Evolutionary conservation across 495 filamentous ascomycete species (phyloP).

Genomic region (Pseudotulostoma volvatum): DNA sequence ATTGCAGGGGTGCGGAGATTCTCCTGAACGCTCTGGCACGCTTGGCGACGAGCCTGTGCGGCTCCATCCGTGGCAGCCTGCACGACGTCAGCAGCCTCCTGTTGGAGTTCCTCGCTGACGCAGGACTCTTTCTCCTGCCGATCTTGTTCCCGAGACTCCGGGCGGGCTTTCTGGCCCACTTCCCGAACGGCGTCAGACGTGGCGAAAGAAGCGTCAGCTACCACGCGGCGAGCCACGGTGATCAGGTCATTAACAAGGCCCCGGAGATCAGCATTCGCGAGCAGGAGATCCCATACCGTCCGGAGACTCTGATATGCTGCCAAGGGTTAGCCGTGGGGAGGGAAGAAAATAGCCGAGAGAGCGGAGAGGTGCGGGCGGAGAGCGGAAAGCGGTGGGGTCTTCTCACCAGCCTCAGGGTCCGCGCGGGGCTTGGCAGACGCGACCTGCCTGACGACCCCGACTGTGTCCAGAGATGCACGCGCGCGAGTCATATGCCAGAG

Average conservation of each 20-base stretch:
- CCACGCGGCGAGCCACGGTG: conserved; percentile 65
- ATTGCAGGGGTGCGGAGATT: conserved; percentile 48
- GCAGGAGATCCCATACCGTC: conserved; percentile 64
- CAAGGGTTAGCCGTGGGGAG: no score
- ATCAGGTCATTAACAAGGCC: conserved; percentile 72
- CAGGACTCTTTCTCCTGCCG: conserved; percentile 35
- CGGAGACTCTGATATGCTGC: conserved; percentile 68
- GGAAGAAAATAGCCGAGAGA: conserved; percentile 1
- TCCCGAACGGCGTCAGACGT: conserved; percentile 56
- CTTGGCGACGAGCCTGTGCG: conserved; percentile 46
- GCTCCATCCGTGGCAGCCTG: conserved; percentile 47
- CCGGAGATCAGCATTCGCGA: conserved; percentile 83
- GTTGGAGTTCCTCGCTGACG: conserved; percentile 41
- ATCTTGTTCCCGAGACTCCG: conserved; percentile 42
- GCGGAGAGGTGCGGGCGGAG: not conserved
- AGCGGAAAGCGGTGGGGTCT: no score
- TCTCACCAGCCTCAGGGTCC: conserved; percentile 61
- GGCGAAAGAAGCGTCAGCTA: conserved; percentile 69
- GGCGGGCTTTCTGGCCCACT: conserved; percentile 53
- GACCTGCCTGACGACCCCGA: conserved; percentile 46
- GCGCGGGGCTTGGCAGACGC: conserved; percentile 51
- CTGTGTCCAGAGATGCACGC: conserved; percentile 49
- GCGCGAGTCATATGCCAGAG: conserved; percentile 71
- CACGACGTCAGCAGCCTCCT: conserved; percentile 45
- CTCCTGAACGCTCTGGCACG: conserved; percentile 47